Base-by-base conservation (phyloP, 495 filamentous ascomycete species). In the Venustampulla echinocandica region DNA sequence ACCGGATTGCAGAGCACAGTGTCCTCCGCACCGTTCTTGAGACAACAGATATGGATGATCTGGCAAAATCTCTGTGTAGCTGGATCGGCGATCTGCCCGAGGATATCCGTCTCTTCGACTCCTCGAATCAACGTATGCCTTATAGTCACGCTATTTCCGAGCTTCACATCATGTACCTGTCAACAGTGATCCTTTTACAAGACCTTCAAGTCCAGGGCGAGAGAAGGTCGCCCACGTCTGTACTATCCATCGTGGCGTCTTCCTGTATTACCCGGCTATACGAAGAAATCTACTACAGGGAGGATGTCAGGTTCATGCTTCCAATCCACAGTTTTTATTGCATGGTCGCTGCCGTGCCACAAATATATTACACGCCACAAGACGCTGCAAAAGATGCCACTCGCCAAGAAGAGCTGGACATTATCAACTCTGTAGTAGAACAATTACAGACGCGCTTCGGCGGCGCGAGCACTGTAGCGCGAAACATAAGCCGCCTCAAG, bases 241-340 rank as follows among this genome's bases (percentile, higher is more conserved):
- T 17, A 7, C 15, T 19, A 4, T 41, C 37, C 3, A 24, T 41
- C 14, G 21, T 41, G 11, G 37, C 37, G 14, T 41, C 37, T 24
- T 41, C 37, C 13, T 41, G 37, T 21, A 41, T 41, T 24, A 14
- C 37, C 37, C 37, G 18, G 5, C 14, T 41, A 5, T 41, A 41
- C 18, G 37, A 41, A 19, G 37, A 41, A 17, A 19, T 41, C 5
- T 19, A 13, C 13, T 21, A 24, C 18, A 14, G 17, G 6, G 18
- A 41, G 17, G 18, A 41, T 11, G 17, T 24, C 10, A 24, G 15
- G 6, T 41, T 13, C 18, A 14, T 41, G 4, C 21, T 41, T 20
- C 37, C 37, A 10, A 41, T 41, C 17, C 17, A 41, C 17, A 19
- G 37, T 7, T 41, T 7, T 7, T 4, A 20, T 4, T 20, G 3